These are phyloP conservation scores for Leersia perrieri DNA, from an alignment of 176 grass and related monocot genomes.

Conservation along the genomic window DNA sequence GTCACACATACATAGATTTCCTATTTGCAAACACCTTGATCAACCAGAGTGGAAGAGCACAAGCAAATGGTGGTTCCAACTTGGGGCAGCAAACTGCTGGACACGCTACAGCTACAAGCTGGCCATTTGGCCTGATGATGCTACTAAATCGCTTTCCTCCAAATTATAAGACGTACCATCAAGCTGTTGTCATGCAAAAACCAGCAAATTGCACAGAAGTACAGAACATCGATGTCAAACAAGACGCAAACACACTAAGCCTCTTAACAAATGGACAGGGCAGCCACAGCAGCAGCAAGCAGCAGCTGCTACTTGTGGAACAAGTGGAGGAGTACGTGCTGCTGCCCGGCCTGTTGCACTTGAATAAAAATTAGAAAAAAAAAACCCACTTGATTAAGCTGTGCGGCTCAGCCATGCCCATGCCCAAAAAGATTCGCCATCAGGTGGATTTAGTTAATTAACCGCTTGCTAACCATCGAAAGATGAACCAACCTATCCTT, in stretches of 20 bases:
- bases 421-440: constrained; percentile 33
- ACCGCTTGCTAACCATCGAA: constrained; percentile 11
- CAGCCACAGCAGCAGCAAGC: neutral
- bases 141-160: neutral
- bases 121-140: neutral
- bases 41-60: neutral
- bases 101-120: neutral
- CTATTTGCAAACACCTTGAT: neutral
- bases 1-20: neutral
- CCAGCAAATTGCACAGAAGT: neutral
- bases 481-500: constrained; percentile 18
- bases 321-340: neutral
- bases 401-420: constrained; percentile 24
- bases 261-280: neutral
- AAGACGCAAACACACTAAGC: neutral
- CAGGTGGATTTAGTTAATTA: constrained; percentile 31
- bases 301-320: neutral
- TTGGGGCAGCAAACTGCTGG: neutral
- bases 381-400: neutral
- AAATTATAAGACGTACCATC: neutral
- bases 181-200: neutral
- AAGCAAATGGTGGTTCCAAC: neutral
- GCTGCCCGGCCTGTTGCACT: neutral
- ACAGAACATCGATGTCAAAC: neutral
- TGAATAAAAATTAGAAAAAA: neutral